phyloP scores from a whole-genome alignment of 2,329 filamentous ascomycete species.

The Sporothrix euskadiensis region DNA sequence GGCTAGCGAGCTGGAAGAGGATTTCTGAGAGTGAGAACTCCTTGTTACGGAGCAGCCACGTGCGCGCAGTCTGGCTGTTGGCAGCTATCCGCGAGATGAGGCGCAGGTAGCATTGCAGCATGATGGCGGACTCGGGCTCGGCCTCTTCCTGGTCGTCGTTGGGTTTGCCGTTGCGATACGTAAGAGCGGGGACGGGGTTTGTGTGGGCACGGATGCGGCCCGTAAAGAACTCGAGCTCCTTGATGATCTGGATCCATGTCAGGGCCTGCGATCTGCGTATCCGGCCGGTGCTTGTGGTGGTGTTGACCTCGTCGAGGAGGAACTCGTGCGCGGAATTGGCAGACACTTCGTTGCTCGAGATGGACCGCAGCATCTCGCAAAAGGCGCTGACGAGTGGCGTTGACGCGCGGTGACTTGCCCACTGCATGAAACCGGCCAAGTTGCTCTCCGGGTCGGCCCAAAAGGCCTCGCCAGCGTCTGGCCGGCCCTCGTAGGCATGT shows the following conservation, averaged over 20 bases:
- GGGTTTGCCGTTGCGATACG: constrained; percentile 61
- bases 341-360: constrained; percentile 79
- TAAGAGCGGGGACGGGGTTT: constrained; percentile 52
- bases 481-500: constrained; percentile 82
- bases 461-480: constrained; percentile 82
- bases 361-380: constrained; percentile 90
- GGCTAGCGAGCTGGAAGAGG: constrained; percentile 76
- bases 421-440: constrained; percentile 89
- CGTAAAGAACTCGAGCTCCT: constrained; percentile 82
- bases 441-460: constrained; percentile 94
- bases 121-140: constrained; percentile 91
- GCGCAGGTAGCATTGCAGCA: constrained; percentile 91
- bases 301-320: constrained; percentile 78
- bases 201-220: constrained; percentile 75
- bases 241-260: constrained; percentile 91
- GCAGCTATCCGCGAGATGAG: constrained; percentile 79
- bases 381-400: constrained; percentile 96
- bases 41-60: constrained; percentile 65
- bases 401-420: constrained; percentile 92
- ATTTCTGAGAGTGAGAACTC: constrained; percentile 69
- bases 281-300: constrained; percentile 63
- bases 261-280: constrained; percentile 80
- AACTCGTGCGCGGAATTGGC: constrained; percentile 86
- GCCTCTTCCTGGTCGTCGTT: constrained; percentile 69
- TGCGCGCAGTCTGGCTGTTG: constrained; percentile 70